Evolutionary conservation across 805 yeast genomes (phyloP).

Genomic region (Zygoascus ofunaensis): DNA sequence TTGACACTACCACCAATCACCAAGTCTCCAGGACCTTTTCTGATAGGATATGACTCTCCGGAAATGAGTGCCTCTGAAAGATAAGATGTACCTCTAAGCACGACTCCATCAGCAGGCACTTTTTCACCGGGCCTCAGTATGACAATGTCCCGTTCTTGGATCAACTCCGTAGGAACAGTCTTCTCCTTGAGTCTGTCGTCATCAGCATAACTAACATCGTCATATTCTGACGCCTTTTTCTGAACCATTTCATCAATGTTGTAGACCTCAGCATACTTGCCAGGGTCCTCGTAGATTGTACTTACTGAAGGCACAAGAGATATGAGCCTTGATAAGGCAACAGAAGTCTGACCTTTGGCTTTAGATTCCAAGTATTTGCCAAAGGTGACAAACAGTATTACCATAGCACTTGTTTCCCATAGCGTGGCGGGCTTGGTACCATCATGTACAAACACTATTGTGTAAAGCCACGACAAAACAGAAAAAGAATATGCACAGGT

Average conservation of each 20-base stretch:
- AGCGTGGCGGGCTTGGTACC: slow-evolving; percentile 52
- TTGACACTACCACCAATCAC: slow-evolving; percentile 91
- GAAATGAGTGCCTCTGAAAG: slow-evolving; percentile 85
- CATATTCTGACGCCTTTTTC: neutral
- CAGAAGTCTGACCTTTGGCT: slow-evolving; percentile 90
- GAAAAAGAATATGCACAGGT: slow-evolving; percentile 71
- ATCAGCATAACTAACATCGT: neutral
- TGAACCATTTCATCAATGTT: neutral
- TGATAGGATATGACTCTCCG: slow-evolving; percentile 79
- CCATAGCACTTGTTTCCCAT: slow-evolving; percentile 83
- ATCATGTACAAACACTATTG: slow-evolving; percentile 16
- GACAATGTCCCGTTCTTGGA: slow-evolving; percentile 71
- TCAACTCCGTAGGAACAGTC: slow-evolving; percentile 59
- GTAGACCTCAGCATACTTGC: slow-evolving; percentile 6
- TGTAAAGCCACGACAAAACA: slow-evolving; percentile 45
- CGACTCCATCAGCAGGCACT: slow-evolving; percentile 85
- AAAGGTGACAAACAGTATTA: slow-evolving; percentile 69
- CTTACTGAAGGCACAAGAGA: slow-evolving; percentile 76
- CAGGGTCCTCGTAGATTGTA: slow-evolving; percentile 33
- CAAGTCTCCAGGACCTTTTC: slow-evolving; percentile 47
- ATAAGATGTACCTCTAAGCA: slow-evolving; percentile 70
- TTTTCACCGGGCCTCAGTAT: slow-evolving; percentile 77
- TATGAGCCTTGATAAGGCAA: slow-evolving; percentile 72
- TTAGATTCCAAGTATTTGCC: slow-evolving; percentile 89
- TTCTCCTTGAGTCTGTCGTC: slow-evolving; percentile 30